Evolutionary conservation across 2,329 filamentous ascomycete species (phyloP).

Genomic region (Colletotrichum tofieldiae): DNA sequence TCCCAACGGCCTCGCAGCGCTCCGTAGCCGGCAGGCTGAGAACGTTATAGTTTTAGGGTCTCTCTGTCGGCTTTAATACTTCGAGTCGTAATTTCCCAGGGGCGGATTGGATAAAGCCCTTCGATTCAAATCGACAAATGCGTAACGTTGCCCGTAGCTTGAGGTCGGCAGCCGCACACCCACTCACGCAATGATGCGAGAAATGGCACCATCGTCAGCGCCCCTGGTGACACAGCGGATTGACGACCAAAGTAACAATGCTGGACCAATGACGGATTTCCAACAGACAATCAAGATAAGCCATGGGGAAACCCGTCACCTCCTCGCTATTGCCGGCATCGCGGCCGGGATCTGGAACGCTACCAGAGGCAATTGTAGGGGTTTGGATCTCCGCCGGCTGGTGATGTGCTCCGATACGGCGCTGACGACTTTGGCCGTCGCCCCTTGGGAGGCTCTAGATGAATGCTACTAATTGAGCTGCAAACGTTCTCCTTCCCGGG

Average conservation of each 20-base stretch:
- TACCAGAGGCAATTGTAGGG: neutral
- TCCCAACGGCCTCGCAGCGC: too few species aligned
- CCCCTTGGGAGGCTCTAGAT: neutral
- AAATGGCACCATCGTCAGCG: constrained; percentile 28
- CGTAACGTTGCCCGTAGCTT: neutral
- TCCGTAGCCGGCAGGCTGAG: too few species aligned
- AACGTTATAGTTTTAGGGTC: too few species aligned
- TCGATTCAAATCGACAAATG: neutral
- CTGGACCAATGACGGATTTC: neutral
- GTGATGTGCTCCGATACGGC: constrained; percentile 30
- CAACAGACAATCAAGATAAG: constrained; percentile 8
- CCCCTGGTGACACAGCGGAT: neutral
- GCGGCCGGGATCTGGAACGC: neutral
- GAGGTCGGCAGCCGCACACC: neutral
- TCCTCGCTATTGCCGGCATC: neutral
- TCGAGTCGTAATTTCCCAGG: too few species aligned
- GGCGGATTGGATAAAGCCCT: too few species aligned
- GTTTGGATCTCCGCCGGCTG: neutral
- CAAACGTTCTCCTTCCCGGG: neutral
- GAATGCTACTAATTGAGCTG: neutral
- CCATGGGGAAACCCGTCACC: neutral
- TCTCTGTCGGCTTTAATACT: too few species aligned
- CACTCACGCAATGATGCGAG: constrained; percentile 24
- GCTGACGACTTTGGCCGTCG: constrained; percentile 14
- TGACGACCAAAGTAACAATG: neutral